Evolutionary conservation across 202 grass and related monocot genomes (phyloP).

Genomic region (Saccharum hybrid): DNA sequence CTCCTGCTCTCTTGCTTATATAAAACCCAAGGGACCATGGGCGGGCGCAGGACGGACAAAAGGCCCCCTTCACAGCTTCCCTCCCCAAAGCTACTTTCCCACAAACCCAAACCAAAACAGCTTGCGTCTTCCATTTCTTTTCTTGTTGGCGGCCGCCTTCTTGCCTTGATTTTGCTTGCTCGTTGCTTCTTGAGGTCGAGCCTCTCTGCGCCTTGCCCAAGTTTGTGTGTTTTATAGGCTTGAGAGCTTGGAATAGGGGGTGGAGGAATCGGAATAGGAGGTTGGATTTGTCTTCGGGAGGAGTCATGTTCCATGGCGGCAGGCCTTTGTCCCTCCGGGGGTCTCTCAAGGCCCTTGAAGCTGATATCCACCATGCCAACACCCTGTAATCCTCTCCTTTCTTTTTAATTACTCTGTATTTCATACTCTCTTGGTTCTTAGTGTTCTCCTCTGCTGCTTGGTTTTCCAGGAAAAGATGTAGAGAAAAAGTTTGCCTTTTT

Average conservation of each 20-base stretch:
- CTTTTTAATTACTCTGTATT: background rate
- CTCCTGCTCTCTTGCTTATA: too few relatives aligned
- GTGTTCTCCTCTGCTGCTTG: constrained; percentile 18
- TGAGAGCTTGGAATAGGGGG: constrained; percentile 7
- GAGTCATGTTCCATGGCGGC: constrained; percentile 76
- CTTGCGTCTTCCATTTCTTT: constrained; percentile 43
- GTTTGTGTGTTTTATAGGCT: constrained; percentile 37
- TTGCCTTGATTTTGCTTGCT: constrained; percentile 35
- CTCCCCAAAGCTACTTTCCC: constrained; percentile 43
- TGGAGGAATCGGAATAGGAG: constrained; percentile 10
- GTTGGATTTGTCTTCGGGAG: constrained; percentile 19
- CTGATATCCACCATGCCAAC: constrained; percentile 98
- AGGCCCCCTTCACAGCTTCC: constrained; percentile 28
- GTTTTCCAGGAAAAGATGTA: constrained; percentile 4
- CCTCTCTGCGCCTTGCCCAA: constrained; percentile 43
- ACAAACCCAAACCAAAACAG: constrained; percentile 45
- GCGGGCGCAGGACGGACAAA: constrained; percentile 49
- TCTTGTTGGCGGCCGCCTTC: constrained; percentile 44
- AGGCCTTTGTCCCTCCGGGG: constrained; percentile 85
- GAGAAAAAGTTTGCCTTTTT: constrained; percentile 28
- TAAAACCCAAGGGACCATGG: constrained; percentile 45
- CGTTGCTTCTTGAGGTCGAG: constrained; percentile 41
- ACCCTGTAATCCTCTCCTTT: constrained; percentile 68
- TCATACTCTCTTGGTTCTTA: constrained; percentile 34
- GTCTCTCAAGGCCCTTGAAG: constrained; percentile 95